Conservation (phyloP, 352 stramenopile genomes). For the Aphanomyces stellatus region DNA sequence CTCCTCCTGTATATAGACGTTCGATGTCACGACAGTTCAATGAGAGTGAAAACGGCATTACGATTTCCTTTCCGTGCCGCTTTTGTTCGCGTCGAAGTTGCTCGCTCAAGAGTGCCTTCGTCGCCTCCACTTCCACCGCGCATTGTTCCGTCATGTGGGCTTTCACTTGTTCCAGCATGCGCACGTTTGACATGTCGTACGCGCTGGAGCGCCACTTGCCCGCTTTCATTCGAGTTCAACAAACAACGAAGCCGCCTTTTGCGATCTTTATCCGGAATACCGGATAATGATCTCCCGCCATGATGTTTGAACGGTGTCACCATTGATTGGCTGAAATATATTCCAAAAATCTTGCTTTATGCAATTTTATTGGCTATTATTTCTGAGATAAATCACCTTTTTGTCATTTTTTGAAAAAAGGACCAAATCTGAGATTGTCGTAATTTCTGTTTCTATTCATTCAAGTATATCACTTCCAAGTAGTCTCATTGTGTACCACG, state of each 20-base stretch:
- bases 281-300: too few species aligned
- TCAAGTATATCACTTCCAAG: too few species aligned
- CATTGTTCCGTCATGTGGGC: slow-evolving; percentile 9
- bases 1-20: neutral
- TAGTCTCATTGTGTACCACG: too few species aligned
- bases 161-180: neutral
- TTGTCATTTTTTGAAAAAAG: too few species aligned
- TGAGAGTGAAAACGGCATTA: neutral
- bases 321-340: too few species aligned
- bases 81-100: neutral
- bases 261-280: slow-evolving; percentile 9
- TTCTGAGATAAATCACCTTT: too few species aligned
- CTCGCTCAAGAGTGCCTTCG: slow-evolving; percentile 4
- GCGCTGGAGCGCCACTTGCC: neutral
- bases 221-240: neutral
- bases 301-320: too few species aligned
- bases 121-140: slow-evolving; percentile 3
- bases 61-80: neutral
- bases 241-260: neutral
- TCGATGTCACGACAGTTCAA: neutral
- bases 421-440: too few species aligned
- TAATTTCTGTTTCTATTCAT: too few species aligned
- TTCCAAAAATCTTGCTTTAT: too few species aligned
- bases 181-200: neutral
- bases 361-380: too few species aligned